These are phyloP conservation scores for Clitocybe nebularis DNA, from an alignment of 1,284 basidiomycete genomes.

Conservation along the genomic window DNA sequence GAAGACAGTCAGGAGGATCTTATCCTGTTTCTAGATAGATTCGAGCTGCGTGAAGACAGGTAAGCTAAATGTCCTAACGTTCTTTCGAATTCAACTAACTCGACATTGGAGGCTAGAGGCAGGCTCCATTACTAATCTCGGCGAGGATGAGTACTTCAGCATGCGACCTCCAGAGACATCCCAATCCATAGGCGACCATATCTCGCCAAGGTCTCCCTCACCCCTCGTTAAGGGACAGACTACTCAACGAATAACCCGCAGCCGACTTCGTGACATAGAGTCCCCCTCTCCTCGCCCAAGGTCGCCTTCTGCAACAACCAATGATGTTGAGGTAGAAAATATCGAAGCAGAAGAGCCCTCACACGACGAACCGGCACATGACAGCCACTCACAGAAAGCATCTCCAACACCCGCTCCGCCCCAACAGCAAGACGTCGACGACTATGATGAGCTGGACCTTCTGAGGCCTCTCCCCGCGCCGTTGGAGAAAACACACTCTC, in stretches of 20 bases:
- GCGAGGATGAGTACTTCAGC: slow-evolving; percentile 19
- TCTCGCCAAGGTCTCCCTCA: background rate
- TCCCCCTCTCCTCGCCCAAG: background rate
- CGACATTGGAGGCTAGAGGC: slow-evolving; percentile 24
- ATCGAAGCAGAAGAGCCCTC: too few relatives aligned
- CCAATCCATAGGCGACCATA: too few relatives aligned
- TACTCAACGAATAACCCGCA: background rate
- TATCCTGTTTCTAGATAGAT: slow-evolving; percentile 47
- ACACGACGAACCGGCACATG: too few relatives aligned
- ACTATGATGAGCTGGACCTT: background rate
- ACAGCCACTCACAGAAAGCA: too few relatives aligned
- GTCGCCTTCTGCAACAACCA: background rate
- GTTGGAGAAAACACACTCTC: background rate
- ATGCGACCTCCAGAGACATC: background rate
- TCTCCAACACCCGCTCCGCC: too few relatives aligned
- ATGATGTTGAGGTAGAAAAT: background rate
- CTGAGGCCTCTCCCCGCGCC: background rate
- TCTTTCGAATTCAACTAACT: slow-evolving; percentile 9
- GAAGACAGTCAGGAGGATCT: slow-evolving; percentile 42
- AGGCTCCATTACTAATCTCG: slow-evolving; percentile 30
- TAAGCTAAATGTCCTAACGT: slow-evolving; percentile 26
- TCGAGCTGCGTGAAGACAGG: slow-evolving; percentile 45
- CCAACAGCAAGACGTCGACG: too few relatives aligned
- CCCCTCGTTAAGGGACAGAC: background rate
- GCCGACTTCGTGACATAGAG: background rate